Conservation (phyloP, 2,329 filamentous ascomycete species). For the Plectosphaerella cucumerina region DNA sequence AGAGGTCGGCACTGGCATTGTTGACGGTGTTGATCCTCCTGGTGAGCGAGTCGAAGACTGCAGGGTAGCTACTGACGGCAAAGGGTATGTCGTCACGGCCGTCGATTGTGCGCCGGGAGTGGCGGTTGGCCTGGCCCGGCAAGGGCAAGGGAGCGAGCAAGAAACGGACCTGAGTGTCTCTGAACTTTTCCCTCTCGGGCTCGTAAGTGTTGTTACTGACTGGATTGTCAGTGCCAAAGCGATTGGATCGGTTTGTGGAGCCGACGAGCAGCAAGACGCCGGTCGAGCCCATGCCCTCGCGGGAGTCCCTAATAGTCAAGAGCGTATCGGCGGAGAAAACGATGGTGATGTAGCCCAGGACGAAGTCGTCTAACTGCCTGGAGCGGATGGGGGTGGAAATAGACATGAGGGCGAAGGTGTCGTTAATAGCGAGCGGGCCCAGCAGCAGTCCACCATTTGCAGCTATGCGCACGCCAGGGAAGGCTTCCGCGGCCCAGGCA, state of each 20-base stretch:
- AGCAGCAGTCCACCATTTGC: conserved; percentile 61
- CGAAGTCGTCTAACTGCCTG: conserved; percentile 54
- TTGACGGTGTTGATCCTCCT: conserved; percentile 46
- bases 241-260: conserved; percentile 62
- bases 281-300: conserved; percentile 66
- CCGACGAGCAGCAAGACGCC: conserved; percentile 70
- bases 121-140: conserved; percentile 39
- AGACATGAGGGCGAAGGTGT: conserved; percentile 71
- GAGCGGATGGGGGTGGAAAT: conserved; percentile 76
- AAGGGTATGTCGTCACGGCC: conserved; percentile 46
- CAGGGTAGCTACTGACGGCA: conserved; percentile 56
- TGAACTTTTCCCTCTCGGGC: conserved; percentile 33
- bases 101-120: conserved; percentile 36
- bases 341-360: conserved; percentile 81
- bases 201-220: conserved; percentile 43
- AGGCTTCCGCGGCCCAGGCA: conserved; percentile 42
- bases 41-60: conserved; percentile 57
- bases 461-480: conserved; percentile 45
- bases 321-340: conserved; percentile 66
- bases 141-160: conserved; percentile 51
- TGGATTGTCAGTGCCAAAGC: conserved; percentile 43
- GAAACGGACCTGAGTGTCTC: conserved; percentile 48
- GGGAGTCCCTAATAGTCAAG: conserved; percentile 55
- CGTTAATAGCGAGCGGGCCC: conserved; percentile 70
- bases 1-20: conserved; percentile 65